Conservation (phyloP, 2,329 filamentous ascomycete species). For the Exophiala alcalophila region DNA sequence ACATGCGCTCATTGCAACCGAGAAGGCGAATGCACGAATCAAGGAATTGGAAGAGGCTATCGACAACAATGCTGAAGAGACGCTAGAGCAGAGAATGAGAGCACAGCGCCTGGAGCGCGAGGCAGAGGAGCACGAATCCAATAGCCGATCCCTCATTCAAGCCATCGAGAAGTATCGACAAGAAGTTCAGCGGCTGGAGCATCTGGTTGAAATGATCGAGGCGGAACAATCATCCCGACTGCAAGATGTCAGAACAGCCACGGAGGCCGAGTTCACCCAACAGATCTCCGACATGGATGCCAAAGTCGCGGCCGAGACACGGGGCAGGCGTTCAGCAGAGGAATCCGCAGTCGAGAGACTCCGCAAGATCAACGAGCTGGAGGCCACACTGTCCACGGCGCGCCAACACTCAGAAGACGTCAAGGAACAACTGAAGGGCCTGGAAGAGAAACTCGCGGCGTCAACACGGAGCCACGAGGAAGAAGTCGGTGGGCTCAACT, state of each 20-base stretch:
- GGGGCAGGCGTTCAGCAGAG: conserved; percentile 37
- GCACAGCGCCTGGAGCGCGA: conserved; percentile 44
- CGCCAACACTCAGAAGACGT: conserved; percentile 37
- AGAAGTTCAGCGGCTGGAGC: conserved; percentile 44
- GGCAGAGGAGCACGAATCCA: conserved; percentile 40
- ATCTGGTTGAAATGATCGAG: conserved; percentile 43
- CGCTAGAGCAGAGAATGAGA: conserved; percentile 44
- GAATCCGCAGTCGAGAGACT: conserved; percentile 36
- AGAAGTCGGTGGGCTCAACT: conserved; percentile 42
- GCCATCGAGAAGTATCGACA: conserved; percentile 45
- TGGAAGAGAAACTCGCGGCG: conserved; percentile 31
- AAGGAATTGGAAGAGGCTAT: conserved; percentile 40
- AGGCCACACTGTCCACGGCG: conserved; percentile 37
- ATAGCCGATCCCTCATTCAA: conserved; percentile 42
- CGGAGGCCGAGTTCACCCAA: conserved; percentile 32
- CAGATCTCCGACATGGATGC: conserved; percentile 37
- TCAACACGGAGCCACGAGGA: conserved; percentile 35
- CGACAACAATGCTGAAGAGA: conserved; percentile 44
- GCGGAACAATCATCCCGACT: conserved; percentile 38
- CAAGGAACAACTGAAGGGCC: conserved; percentile 35
- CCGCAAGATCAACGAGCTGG: conserved; percentile 38
- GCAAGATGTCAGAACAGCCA: conserved; percentile 38
- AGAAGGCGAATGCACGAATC: conserved; percentile 39
- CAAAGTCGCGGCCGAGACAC: conserved; percentile 36
- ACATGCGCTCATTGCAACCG: conserved; percentile 38